Conservation (phyloP, 768 basidiomycete species). For the Agrocybe chaxingu region DNA sequence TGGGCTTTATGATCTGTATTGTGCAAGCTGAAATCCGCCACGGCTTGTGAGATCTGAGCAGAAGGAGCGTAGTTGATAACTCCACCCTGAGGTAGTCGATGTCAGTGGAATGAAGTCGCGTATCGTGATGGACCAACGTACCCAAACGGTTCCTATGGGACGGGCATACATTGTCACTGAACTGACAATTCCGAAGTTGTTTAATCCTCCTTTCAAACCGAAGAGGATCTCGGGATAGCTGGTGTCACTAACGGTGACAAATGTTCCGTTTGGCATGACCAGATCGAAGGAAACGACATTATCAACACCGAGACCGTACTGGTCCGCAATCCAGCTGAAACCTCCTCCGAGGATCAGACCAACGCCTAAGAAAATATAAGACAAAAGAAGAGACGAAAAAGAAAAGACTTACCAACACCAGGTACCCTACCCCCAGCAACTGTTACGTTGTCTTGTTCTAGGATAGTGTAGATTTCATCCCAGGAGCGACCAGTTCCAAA, state of each 20-base stretch:
- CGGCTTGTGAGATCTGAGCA: not conserved
- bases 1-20: slow-evolving; percentile 4
- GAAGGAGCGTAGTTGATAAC: no score
- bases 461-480: not conserved
- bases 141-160: slow-evolving; percentile 5
- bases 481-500: not conserved
- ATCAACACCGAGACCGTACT: slow-evolving; percentile 54
- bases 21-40: slow-evolving; percentile 1
- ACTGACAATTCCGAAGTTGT: slow-evolving; percentile 45
- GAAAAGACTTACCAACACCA: no score
- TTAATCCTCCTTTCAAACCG: slow-evolving; percentile 54
- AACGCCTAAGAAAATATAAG: not conserved
- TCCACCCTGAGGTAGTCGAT: not conserved
- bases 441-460: not conserved
- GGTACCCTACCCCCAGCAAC: not conserved
- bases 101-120: no score
- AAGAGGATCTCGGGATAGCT: slow-evolving; percentile 38
- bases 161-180: slow-evolving; percentile 2
- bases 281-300: slow-evolving; percentile 50
- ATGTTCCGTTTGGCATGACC: slow-evolving; percentile 48
- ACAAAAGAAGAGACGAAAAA: no score
- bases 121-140: not conserved
- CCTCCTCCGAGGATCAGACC: not conserved
- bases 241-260: slow-evolving; percentile 28
- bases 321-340: slow-evolving; percentile 32